A percentile compares a stretch with the other conserved stretches of the same genome.
phyloP scores from a whole-genome alignment of 1,284 basidiomycete species.

The Sphaerobolus stellatus region DNA sequence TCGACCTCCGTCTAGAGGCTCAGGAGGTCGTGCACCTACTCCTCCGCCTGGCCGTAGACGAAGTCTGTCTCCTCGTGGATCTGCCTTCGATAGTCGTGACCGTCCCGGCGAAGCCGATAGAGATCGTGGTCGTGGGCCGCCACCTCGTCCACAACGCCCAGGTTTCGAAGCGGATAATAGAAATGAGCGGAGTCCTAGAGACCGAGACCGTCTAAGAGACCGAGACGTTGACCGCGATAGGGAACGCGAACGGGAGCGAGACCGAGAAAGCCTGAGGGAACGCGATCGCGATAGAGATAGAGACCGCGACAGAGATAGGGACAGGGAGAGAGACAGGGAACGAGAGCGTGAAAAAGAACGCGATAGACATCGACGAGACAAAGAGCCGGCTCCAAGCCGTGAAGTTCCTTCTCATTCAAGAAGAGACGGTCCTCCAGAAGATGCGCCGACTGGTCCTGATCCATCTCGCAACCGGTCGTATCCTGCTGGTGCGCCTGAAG shows the following conservation, averaged over 20 bases:
- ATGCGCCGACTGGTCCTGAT: constrained; percentile 60
- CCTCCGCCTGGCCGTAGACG: constrained; percentile 50
- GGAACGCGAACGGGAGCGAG: constrained; percentile 43
- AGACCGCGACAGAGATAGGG: constrained; percentile 43
- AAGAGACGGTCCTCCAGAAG: constrained; percentile 36
- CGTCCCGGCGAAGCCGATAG: not conserved
- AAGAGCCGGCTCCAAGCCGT: constrained; percentile 15
- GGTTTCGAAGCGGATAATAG: constrained; percentile 48
- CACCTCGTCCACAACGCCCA: constrained; percentile 32
- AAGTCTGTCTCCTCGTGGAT: constrained; percentile 58
- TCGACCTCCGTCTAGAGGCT: constrained; percentile 42
- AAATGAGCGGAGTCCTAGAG: constrained; percentile 41
- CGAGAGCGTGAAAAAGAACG: constrained; percentile 18
- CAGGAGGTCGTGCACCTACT: constrained; percentile 52
- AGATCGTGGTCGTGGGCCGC: constrained; percentile 9
- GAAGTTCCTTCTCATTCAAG: constrained; percentile 9
- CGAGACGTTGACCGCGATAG: constrained; percentile 46
- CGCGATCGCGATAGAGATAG: constrained; percentile 23
- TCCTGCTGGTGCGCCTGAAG: constrained; percentile 35
- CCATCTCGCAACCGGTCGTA: constrained; percentile 49
- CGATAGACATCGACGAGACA: constrained; percentile 35
- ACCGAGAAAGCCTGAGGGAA: constrained; percentile 39
- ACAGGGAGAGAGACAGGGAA: constrained; percentile 23
- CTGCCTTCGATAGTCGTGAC: constrained; percentile 10
- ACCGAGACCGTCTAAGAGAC: constrained; percentile 33